These are phyloP conservation scores for Neoboletus magnificus DNA, from an alignment of 768 basidiomycete species.

Conservation along the genomic window DNA sequence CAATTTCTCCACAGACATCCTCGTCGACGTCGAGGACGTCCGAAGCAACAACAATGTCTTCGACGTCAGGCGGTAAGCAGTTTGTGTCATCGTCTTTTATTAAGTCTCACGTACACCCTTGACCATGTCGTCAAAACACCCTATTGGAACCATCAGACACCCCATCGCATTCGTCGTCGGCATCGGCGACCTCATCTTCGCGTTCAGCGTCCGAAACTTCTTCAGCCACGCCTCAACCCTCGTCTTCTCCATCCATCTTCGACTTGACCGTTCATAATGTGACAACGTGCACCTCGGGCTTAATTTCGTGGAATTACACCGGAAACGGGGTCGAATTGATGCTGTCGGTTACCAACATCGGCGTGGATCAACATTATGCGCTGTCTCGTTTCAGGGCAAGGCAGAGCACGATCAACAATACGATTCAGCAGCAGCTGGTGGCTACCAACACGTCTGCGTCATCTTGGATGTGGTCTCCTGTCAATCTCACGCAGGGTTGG, in stretches of 20 bases:
- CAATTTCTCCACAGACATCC: slow-evolving; percentile 2
- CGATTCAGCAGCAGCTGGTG: slow-evolving; percentile 27
- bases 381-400: slow-evolving; percentile 5
- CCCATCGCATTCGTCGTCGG: background rate
- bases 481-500: slow-evolving; percentile 48
- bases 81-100: slow-evolving; percentile 1
- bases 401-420: background rate
- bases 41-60: slow-evolving; percentile 8
- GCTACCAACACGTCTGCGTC: slow-evolving; percentile 20
- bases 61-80: slow-evolving; percentile 15
- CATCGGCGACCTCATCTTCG: slow-evolving; percentile 7
- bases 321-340: slow-evolving; percentile 31
- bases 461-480: slow-evolving; percentile 42
- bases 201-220: slow-evolving; percentile 12
- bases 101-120: slow-evolving; percentile 1
- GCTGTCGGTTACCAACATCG: slow-evolving; percentile 41
- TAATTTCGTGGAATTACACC: slow-evolving; percentile 40
- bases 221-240: slow-evolving; percentile 14
- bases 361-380: slow-evolving; percentile 28
- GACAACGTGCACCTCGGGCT: slow-evolving; percentile 33
- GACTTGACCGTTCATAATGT: slow-evolving; percentile 28
- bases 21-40: slow-evolving; percentile 1
- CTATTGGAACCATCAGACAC: background rate
- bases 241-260: slow-evolving; percentile 15
- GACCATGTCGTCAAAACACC: background rate